These are phyloP conservation scores for Pseudogymnoascus sp. DNA, from an alignment of 2,329 filamentous ascomycete genomes.

Conservation along the genomic window DNA sequence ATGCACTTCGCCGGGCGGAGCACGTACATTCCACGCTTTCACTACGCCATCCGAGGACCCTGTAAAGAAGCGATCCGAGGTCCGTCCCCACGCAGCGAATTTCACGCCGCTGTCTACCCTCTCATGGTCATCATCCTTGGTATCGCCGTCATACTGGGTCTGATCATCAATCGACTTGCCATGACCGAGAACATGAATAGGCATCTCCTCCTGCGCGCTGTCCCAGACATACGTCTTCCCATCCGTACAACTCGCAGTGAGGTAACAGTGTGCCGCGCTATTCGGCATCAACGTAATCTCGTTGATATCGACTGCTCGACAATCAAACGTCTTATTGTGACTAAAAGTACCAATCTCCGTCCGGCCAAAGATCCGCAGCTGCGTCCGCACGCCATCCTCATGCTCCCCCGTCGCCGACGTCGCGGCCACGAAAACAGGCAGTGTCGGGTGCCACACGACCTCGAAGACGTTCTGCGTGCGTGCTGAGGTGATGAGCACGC, in stretches of 20 bases:
- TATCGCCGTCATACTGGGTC: slow-evolving; percentile 24
- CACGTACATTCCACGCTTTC: slow-evolving; percentile 55
- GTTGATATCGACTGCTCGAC: slow-evolving; percentile 53
- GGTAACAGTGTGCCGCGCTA: slow-evolving; percentile 41
- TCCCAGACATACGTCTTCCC: slow-evolving; percentile 59
- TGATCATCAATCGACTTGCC: slow-evolving; percentile 33
- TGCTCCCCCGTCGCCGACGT: slow-evolving; percentile 45
- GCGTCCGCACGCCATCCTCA: slow-evolving; percentile 43
- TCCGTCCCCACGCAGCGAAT: slow-evolving; percentile 55
- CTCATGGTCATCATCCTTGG: slow-evolving; percentile 34
- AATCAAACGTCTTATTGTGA: slow-evolving; percentile 51
- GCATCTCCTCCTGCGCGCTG: slow-evolving; percentile 46
- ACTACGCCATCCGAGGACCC: slow-evolving; percentile 57
- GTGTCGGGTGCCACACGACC: slow-evolving; percentile 53
- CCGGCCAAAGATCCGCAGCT: slow-evolving; percentile 48
- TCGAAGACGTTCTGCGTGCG: slow-evolving; percentile 57
- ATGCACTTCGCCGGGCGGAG: slow-evolving; percentile 34
- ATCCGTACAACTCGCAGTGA: slow-evolving; percentile 56
- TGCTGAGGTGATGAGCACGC: slow-evolving; percentile 43
- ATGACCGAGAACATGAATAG: slow-evolving; percentile 50
- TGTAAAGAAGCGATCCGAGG: slow-evolving; percentile 52
- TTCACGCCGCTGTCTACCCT: slow-evolving; percentile 55
- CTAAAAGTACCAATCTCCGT: slow-evolving; percentile 33
- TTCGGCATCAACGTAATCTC: slow-evolving; percentile 54
- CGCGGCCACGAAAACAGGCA: slow-evolving; percentile 48